phyloP scores from a whole-genome alignment of 2,329 filamentous ascomycete genomes.

The Bipolaris gigantea region DNA sequence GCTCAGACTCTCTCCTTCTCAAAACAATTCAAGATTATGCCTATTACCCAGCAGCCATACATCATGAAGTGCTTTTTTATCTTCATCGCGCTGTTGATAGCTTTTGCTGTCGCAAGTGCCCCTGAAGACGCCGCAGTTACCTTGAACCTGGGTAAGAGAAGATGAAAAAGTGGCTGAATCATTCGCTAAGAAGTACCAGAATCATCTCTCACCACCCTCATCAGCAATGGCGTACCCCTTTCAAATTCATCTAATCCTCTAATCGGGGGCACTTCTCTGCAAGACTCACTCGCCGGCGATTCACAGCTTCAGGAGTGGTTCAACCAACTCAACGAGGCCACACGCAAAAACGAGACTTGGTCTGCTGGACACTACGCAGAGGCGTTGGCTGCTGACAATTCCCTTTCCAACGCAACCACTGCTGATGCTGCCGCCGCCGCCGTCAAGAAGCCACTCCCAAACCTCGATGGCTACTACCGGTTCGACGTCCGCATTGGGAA shows the following conservation, averaged over 20 bases:
- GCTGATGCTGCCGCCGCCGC: neutral
- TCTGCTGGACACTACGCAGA: neutral
- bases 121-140: neutral
- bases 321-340: neutral
- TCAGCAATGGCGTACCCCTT: neutral
- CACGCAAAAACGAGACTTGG: neutral
- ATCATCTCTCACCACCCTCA: neutral
- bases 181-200: neutral
- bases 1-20: neutral
- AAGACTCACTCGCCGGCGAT: neutral
- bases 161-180: too few species aligned
- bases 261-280: neutral
- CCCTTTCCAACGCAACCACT: neutral
- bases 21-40: neutral
- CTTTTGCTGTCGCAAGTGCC: neutral
- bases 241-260: neutral
- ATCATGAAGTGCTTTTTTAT: neutral
- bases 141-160: neutral
- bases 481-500: slow-evolving; percentile 4
- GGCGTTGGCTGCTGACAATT: neutral
- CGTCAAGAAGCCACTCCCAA: neutral
- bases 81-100: neutral
- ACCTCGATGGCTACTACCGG: slow-evolving; percentile 4
- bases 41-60: neutral
- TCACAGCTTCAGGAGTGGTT: neutral